Percentiles rank a stretch among this genome's conserved stretches.
Evolutionary conservation across 2,329 filamentous ascomycete species (phyloP).

Genomic region (Daldinia sp.): DNA sequence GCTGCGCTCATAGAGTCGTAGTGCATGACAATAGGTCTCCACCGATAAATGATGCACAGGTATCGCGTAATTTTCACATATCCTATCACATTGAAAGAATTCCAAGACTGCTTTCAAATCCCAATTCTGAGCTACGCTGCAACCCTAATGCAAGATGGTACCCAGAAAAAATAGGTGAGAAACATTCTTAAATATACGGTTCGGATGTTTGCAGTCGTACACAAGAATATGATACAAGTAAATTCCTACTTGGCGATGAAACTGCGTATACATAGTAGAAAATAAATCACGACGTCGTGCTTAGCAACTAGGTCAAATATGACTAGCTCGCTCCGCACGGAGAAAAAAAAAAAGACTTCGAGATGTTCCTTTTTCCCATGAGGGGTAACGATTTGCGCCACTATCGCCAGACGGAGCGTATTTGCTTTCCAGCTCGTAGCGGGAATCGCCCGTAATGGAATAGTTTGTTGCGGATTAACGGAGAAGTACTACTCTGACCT

Average conservation of each 20-base stretch:
- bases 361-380: constrained; percentile 9
- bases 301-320: constrained; percentile 2
- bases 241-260: not conserved
- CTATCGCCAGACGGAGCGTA: not conserved
- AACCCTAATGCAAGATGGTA: constrained; percentile 10
- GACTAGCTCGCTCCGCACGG: constrained; percentile 33
- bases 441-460: not conserved
- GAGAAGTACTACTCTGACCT: constrained; percentile 23
- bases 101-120: constrained; percentile 13
- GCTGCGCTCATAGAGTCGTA: constrained; percentile 15
- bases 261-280: not conserved
- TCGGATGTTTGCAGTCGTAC: not conserved
- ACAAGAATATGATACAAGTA: not conserved
- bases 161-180: not conserved
- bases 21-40: constrained; percentile 11
- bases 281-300: not conserved
- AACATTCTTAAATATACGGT: not conserved
- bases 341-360: constrained; percentile 18
- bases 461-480: constrained; percentile 25
- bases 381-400: constrained; percentile 34
- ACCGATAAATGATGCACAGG: constrained; percentile 8
- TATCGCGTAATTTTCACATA: constrained; percentile 24
- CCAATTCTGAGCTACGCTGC: constrained; percentile 10
- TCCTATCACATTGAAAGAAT: not conserved
- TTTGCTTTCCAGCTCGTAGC: no score